Base-by-base conservation (phyloP, 306 rosid species). In the Rosa lucieae region DNA sequence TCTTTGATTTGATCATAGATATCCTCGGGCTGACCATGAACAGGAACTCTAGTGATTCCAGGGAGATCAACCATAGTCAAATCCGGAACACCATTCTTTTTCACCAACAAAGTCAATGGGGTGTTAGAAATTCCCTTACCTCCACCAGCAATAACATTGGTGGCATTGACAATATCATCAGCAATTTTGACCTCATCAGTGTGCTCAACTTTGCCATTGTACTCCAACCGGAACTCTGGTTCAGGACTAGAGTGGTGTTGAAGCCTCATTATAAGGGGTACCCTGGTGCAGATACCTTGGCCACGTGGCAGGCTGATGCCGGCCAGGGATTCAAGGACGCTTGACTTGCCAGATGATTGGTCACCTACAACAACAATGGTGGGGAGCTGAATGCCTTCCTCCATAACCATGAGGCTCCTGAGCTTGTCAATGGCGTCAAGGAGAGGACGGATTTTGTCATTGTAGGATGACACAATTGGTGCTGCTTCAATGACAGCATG, bases 51-150 rank as follows among this genome's bases (percentile, higher is more conserved):
- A 26, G 67, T 62, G 18, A 62, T 62, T 26, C 67, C 67, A 26
- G 67, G 67, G 18, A 62, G 67, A 62, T 62, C 67, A 29, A 26
- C 39, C 67, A 62, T 62, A 11, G 67, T 62, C 67, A 62, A 62
- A 29, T 62, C 40, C 18, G 67, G 67, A 23, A 62, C 67, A 23
- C 67, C 67, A 29, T 62, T 29, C 67, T 62, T 62, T 29, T 62
- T 62, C 67, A 62, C 67, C 3, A 10, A 11, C 40, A 62, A 29
- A 23, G 67, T 62, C 40, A 62, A 62, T 23, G 67, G 67, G 14
- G 18, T 62, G 67, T 62, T 62, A 29, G 67, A 62, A 12, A 62
- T 62, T 62, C 67, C 67, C 18, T 26, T 62, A 13, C 67, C 40
- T 26, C 40, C 67, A 1, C 67, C 40, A 29, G 40, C 67, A 23